Base-by-base conservation (phyloP, 176 grass and related monocot species). In the Carex kokanica region DNA sequence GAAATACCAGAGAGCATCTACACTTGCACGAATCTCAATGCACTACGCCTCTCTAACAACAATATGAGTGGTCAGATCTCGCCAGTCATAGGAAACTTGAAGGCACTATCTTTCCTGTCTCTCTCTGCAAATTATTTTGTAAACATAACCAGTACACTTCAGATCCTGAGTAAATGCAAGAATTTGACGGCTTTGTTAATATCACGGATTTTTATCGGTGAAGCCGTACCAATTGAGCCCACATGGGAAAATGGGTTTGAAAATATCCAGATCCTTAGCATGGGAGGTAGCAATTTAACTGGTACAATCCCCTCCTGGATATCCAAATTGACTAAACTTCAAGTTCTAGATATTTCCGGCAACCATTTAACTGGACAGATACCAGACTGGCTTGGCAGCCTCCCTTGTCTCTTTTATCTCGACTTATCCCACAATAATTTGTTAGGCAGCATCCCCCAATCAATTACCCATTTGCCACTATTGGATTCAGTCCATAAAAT, bases 261-360 rank as follows among this genome's bases (percentile, higher is more conserved):
- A 71, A 95, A 92, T 34, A 80, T 95, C 68, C 88, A 81, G 79
- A 63, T 86, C 17, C 58, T 95, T 24, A 72, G 78, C 45, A 86
- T 95, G 83, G 85, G 78, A 67, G n/a, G 43, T 29, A 88, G 86
- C 29, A 69, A 64, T 59, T 79, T 90, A 41, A 40, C 64, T 36
- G 93, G 93, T 13, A n/a, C 55, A 54, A 92, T 95, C 17, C 93
- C 93, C 25, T 41, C 66, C 38, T 95, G 93, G 93, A 27, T 95
- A 85, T 85, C 86, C 8, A 89, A 89, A 78, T 82, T 95, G 66
- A 49, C 6, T 56, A 95, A 89, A 60, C 6, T 95, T 81, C 82
- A 91, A 83, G 72, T 92, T 81, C 32, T 95, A 53, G 90, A 95
- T 87, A 51, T 95, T 83, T 92, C 93, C 32, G 2, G 0, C 8